These are phyloP conservation scores for Echria macrotheca DNA, from an alignment of 495 filamentous ascomycete genomes.

Conservation along the genomic window DNA sequence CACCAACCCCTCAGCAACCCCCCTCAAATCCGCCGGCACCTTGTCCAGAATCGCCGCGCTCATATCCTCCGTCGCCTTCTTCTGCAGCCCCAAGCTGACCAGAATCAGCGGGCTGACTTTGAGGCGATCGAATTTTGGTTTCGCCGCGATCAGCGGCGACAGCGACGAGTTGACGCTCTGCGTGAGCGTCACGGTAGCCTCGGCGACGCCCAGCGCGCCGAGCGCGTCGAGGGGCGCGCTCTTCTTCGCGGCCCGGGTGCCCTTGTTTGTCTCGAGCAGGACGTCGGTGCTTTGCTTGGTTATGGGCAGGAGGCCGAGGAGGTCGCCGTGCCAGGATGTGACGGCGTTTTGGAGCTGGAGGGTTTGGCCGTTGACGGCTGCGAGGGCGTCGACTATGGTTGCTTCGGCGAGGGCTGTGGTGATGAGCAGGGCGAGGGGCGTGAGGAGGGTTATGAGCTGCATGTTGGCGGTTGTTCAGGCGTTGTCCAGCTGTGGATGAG, in stretches of 20 bases:
- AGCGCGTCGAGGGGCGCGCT: slow-evolving; percentile 13
- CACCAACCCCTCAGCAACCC: slow-evolving; percentile 20
- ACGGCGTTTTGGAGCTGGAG: slow-evolving; percentile 25
- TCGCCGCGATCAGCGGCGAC: slow-evolving; percentile 21
- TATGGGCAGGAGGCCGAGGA: slow-evolving; percentile 25
- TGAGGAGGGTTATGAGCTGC: slow-evolving; percentile 20
- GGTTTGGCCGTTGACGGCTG: slow-evolving; percentile 21
- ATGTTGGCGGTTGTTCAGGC: slow-evolving; percentile 11
- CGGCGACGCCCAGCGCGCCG: slow-evolving; percentile 24
- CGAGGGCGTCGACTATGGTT: slow-evolving; percentile 28
- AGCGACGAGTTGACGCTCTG: slow-evolving; percentile 23
- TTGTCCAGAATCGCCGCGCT: slow-evolving; percentile 26
- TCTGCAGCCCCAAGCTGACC: slow-evolving; percentile 27
- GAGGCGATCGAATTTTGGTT: slow-evolving; percentile 31
- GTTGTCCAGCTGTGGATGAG: neutral
- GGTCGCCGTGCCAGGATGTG: slow-evolving; percentile 19
- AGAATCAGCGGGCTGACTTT: slow-evolving; percentile 28
- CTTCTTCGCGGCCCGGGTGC: slow-evolving; percentile 23
- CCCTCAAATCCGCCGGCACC: slow-evolving; percentile 27
- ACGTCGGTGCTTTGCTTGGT: slow-evolving; percentile 23
- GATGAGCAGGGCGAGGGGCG: slow-evolving; percentile 17
- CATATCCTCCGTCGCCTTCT: slow-evolving; percentile 29
- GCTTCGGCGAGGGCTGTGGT: slow-evolving; percentile 19
- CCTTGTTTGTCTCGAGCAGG: slow-evolving; percentile 27
- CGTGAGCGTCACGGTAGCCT: slow-evolving; percentile 19